Percentiles rank a stretch among this genome's conserved stretches.
Conservation (phyloP, 352 stramenopile genomes). For the Phytophthora lateralis region DNA sequence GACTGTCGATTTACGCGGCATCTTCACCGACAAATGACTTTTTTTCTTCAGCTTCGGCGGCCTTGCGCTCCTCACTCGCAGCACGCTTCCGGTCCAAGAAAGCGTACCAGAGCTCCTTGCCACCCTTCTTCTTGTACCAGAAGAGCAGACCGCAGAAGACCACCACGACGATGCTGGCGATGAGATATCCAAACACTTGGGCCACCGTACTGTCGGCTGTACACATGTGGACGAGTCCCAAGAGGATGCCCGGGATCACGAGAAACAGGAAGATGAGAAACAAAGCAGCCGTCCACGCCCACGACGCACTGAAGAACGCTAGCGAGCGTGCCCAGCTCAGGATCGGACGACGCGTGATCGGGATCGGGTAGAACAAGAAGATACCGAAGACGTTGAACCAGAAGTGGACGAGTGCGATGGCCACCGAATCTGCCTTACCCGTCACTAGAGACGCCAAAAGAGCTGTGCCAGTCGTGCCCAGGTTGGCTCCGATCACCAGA, state of each 20-base stretch:
- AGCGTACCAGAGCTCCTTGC: neutral
- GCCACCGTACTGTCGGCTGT: slow-evolving; percentile 35
- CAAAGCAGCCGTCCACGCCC: slow-evolving; percentile 31
- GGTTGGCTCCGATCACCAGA: slow-evolving; percentile 92
- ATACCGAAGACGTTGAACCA: slow-evolving; percentile 93
- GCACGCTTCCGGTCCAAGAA: slow-evolving; percentile 1
- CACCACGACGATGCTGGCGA: slow-evolving; percentile 30
- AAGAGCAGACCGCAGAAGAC: neutral
- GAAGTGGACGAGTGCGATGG: slow-evolving; percentile 91
- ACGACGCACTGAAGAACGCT: slow-evolving; percentile 65
- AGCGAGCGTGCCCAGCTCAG: slow-evolving; percentile 73
- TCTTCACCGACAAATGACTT: slow-evolving; percentile 26
- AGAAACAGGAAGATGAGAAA: slow-evolving; percentile 47
- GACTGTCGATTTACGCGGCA: neutral
- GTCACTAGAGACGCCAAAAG: slow-evolving; percentile 88
- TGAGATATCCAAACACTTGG: slow-evolving; percentile 45
- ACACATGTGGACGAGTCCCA: slow-evolving; percentile 65
- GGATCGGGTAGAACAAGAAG: slow-evolving; percentile 92
- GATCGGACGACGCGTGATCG: slow-evolving; percentile 82
- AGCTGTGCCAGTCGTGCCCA: slow-evolving; percentile 91
- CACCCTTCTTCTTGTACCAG: too few relatives aligned
- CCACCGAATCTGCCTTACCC: slow-evolving; percentile 73
- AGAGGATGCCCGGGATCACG: slow-evolving; percentile 40
- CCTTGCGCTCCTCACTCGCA: slow-evolving; percentile 30
- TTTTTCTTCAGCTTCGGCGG: slow-evolving; percentile 12